Base-by-base conservation (phyloP, 2,329 filamentous ascomycete genomes). In the Aspergillus quadricinctus region DNA sequence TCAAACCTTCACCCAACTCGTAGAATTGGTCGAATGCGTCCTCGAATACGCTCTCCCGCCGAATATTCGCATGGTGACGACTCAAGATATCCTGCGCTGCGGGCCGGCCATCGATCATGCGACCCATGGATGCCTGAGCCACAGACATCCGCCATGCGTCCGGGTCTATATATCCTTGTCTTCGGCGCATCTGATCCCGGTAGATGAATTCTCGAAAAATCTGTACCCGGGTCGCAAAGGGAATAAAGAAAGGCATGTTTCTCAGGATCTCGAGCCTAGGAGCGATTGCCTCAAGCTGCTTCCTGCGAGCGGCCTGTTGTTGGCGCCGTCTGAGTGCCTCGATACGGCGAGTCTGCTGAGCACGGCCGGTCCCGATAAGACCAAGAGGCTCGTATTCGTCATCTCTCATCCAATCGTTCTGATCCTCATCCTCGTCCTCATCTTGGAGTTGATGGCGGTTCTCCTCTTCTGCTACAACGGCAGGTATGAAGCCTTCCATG, bases 161-260 rank as follows among this genome's bases (percentile, higher is more conserved):
- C 1, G 89, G 82, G 64, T 94, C 89, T 10, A 87, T 78, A 60
- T 81, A 77, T 0, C 90, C 90, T 28, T 81, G 78, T 61, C 91
- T 80, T 59, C 91, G 80, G 60, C 87, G 86, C 51, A 81, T 72
- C 70, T 94, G 91, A 72, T 99, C 94, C 4, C 92, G 79, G 29
- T 84, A 76, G n/a, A 97, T 89, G 65, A 97, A 97, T 67, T 96
- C 86, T 29, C 92, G 85, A 72, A 99, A 97, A 25, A 97, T 93
- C 69, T 92, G 86, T 4, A 99, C 94, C 49, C 94, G 82, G 0
- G 90, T 94, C 40, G 90, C 85, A 65, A 99, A 99, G 0, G 93
- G 94, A 48, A 99, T 94, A 63, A 93, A 89, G 70, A 97, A 99
- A 0, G 94, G 94, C 87, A 99, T 95, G 67, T 97, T 95, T 63